Evolutionary conservation across 441 rosid species (phyloP).

Genomic region (Cnidoscolus chayamansa): DNA sequence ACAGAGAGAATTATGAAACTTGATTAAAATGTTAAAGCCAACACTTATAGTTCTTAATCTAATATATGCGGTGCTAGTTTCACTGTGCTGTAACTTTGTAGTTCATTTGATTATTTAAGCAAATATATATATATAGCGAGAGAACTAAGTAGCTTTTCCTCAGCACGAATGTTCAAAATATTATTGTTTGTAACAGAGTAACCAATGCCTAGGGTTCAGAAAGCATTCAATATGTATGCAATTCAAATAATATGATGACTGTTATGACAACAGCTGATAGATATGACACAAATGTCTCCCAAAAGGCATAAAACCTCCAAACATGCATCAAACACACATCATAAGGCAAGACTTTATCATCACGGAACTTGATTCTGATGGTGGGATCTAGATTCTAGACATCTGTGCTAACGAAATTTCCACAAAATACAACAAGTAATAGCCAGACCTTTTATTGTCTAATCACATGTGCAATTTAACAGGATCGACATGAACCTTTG

Average conservation of each 20-base stretch:
- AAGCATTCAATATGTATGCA: background rate
- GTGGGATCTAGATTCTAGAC: background rate
- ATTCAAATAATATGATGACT: background rate
- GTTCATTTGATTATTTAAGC: background rate
- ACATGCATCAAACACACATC: background rate
- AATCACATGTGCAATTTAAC: background rate
- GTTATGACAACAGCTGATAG: background rate
- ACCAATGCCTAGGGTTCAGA: background rate
- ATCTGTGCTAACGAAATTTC: background rate
- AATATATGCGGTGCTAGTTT: background rate
- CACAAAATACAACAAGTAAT: background rate
- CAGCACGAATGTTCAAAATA: no score
- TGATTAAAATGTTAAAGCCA: background rate
- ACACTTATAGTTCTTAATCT: background rate
- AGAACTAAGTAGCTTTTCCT: no score
- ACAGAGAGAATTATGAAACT: slow-evolving; percentile 5
- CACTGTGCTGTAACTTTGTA: background rate
- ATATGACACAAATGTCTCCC: background rate
- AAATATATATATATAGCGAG: no score
- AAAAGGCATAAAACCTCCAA: background rate
- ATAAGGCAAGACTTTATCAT: background rate
- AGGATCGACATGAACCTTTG: background rate
- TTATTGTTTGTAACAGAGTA: background rate
- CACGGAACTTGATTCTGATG: background rate
- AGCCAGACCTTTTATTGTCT: background rate